Conservation (phyloP, 2,329 filamentous ascomycete species). For the Orbilia oligospora region DNA sequence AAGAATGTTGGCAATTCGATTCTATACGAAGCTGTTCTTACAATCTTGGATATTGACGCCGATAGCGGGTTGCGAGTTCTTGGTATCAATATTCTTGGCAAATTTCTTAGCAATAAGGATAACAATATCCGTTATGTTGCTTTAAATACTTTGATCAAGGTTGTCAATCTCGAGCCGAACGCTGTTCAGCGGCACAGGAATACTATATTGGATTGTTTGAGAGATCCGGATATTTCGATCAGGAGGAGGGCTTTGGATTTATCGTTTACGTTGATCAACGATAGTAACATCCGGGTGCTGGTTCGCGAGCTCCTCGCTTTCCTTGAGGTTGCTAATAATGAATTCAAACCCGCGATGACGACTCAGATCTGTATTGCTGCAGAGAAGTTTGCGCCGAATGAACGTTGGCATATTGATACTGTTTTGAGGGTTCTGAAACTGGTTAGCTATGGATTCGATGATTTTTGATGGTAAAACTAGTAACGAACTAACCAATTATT, state of each 20-base stretch:
- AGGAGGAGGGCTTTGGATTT: constrained; percentile 93
- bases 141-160: constrained; percentile 96
- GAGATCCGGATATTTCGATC: constrained; percentile 98
- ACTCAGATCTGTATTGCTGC: constrained; percentile 97
- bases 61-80: constrained; percentile 94
- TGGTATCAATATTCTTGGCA: constrained; percentile 97
- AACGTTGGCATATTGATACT: constrained; percentile 98
- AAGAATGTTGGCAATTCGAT: constrained; percentile 99
- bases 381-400: constrained; percentile 95
- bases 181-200: constrained; percentile 97
- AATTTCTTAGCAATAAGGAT: constrained; percentile 97
- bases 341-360: constrained; percentile 99
- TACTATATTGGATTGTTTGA: constrained; percentile 94
- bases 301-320: constrained; percentile 95
- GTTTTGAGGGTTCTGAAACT: constrained; percentile 94
- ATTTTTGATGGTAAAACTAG: too few species aligned
- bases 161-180: constrained; percentile 97
- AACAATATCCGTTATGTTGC: constrained; percentile 99
- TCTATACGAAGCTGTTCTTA: constrained; percentile 95
- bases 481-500: constrained; percentile 29
- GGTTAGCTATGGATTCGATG: constrained; percentile 44
- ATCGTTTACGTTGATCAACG: constrained; percentile 98
- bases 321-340: constrained; percentile 95
- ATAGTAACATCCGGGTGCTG: constrained; percentile 92
- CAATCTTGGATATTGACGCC: constrained; percentile 97